Evolutionary conservation across 2,329 filamentous ascomycete species (phyloP).

Genomic region (Penicillium expansum): DNA sequence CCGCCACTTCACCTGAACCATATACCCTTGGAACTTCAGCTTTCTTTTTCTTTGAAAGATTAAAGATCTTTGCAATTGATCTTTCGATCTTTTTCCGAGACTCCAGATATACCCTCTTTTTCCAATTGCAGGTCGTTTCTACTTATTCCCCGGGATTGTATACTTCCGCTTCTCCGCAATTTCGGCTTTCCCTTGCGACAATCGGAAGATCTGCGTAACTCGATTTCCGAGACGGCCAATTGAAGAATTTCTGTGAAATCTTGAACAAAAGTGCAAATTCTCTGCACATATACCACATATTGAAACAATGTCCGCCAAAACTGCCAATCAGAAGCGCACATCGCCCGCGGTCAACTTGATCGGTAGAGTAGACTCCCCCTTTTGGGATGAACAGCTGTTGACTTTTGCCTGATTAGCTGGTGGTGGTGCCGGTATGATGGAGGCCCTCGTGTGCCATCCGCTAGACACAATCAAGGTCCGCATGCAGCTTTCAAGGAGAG

Average conservation of each 20-base stretch:
- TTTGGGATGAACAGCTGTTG: conserved; percentile 14
- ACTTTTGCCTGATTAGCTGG: conserved; percentile 62
- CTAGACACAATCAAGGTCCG: conserved; percentile 99
- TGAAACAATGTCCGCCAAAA: conserved; percentile 59
- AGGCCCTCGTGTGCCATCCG: conserved; percentile 92
- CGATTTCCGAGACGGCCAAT: conserved; percentile 1
- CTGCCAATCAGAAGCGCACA: conserved; percentile 65
- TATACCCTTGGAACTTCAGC: conserved; percentile 12
- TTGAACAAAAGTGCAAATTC: conserved; percentile 5
- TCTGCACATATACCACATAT: conserved; percentile 2
- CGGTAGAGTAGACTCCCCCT: conserved; percentile 54
- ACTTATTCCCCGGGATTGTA: conserved; percentile 23
- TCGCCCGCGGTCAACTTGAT: conserved; percentile 89
- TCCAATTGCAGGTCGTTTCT: background rate
- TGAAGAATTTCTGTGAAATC: conserved; percentile 1
- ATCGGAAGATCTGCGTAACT: conserved; percentile 7
- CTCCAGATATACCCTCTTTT: background rate
- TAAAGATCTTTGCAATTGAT: background rate
- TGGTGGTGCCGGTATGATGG: conserved; percentile 98
- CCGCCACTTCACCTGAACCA: conserved; percentile 27
- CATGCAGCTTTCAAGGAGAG: conserved; percentile 94
- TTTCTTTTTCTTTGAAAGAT: background rate
- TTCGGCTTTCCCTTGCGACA: conserved; percentile 27
- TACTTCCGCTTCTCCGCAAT: conserved; percentile 38
- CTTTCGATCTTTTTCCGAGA: background rate